Evolutionary conservation across 441 rosid genomes (phyloP), one percentile per base, ranked within the genome.

Genomic region (Mallotus japonicus): DNA sequence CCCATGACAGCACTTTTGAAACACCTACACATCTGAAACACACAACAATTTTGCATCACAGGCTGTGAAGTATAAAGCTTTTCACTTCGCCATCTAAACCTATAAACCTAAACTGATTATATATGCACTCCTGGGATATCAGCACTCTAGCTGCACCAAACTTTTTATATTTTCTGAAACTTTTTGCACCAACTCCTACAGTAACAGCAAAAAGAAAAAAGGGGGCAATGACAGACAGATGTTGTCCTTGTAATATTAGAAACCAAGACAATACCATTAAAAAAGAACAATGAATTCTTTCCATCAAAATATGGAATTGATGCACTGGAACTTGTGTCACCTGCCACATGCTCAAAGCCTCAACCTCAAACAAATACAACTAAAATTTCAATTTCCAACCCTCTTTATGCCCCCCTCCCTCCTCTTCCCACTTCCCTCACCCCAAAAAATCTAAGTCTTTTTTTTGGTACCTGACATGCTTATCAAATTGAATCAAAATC

Each of bases 401-500:
- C 37, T 63, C 24, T 37, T 54, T 56, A 8, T 13, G 5, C 11
- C 6, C 15, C 62, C 37, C 13, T 10, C 54, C 49, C 47, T 17
- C 28, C 32, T 28, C 32, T 28, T 1, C 32, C 32, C 32, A 28
- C 32, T 1, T 28, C 32, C 32, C 32, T 28, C 2, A 28, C 32
- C 32, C 2, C 32, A 28, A 28, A 1, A 37, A 37, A 37, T 37
- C 40, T 28, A 28, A 2, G 6, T 37, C 54, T 14, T 54, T 59
- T 59, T 19, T 32, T 50, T 4, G 15, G 32, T 32, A 32, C 15
- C 11, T n/a, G 19, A 57, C 8, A 44, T 22, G 46, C 44, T 9
- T 3, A 37, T 24, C 53, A 71, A 70, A 28, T 62, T 66, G 69
- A 77, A 67, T 47, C 34, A 57, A 17, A 61, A 16, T 62, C 66